Base-by-base conservation (phyloP, 2,329 filamentous ascomycete genomes). In the Talaromyces sp. region DNA sequence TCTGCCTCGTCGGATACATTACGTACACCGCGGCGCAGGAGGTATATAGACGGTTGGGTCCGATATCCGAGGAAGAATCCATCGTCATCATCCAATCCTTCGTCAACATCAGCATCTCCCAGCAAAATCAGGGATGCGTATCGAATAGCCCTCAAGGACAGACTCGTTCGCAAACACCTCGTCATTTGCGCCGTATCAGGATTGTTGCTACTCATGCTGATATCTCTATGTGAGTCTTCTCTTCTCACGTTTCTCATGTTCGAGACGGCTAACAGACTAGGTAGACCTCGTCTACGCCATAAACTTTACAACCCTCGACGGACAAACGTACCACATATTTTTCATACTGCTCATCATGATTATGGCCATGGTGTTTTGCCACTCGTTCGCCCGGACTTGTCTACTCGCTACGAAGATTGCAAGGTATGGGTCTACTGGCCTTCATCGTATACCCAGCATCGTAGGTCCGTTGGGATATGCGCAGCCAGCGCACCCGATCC, bases 331-430 rank as follows among this genome's bases (percentile, higher is more conserved):
- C 67, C 89, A 91, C 66, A 84, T 95, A 60, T 78, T 95, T 55
- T 81, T 96, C 60, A 86, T 96, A 58, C 80, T 96, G 55, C 80
- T 92, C 63, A 86, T 95, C 58, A 75, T 95, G 53, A 77, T 87
- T 54, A 81, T 87, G 35, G 86, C 87, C 1, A 84, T 93, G 63
- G 85, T 95, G 74, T 94, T 96, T 78, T 88, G 85, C 67, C 89
- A 95, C 73, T 84, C 86, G 41, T 75, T 94, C 15, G 82, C 94
- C 58, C 85, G 89, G 17, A 79, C 95, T 3, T 86, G 84, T 71
- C 81, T 95, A 73, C 72, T 88, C 50, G 73, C 87, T 13, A 73
- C 85, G 56, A 80, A 79, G 36, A 63, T 67, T 19, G 67, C 65
- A 10, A 61, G 59, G 19, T 70, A 69, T 22, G 67, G 69, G 25